Conservation (phyloP, 805 yeast genomes). For the Pichia insulana region DNA sequence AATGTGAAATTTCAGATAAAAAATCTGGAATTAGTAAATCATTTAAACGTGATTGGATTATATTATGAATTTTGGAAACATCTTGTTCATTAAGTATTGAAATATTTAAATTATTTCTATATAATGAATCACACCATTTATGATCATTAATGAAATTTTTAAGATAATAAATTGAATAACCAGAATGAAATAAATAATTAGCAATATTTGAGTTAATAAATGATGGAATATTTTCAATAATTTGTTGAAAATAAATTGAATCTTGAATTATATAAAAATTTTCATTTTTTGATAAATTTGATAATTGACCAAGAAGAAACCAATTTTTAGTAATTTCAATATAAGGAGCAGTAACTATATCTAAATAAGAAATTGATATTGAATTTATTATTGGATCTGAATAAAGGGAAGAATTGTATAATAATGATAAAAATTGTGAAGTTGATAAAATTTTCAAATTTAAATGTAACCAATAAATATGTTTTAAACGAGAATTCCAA, state of each 20-base stretch:
- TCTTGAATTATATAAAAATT: slow-evolving; percentile 48
- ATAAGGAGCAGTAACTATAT: slow-evolving; percentile 48
- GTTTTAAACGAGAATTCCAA: slow-evolving; percentile 48
- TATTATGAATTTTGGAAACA: slow-evolving; percentile 24
- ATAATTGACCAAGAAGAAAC: slow-evolving; percentile 60
- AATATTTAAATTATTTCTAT: slow-evolving; percentile 16
- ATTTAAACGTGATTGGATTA: slow-evolving; percentile 40
- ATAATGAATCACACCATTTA: slow-evolving; percentile 6
- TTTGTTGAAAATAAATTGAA: neutral
- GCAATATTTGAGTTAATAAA: slow-evolving; percentile 36
- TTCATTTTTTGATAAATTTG: slow-evolving; percentile 34
- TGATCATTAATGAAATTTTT: slow-evolving; percentile 7
- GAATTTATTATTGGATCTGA: slow-evolving; percentile 53
- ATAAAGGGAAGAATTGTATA: slow-evolving; percentile 42
- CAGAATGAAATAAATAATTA: slow-evolving; percentile 51
- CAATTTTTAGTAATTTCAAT: slow-evolving; percentile 52
- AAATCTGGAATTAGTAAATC: slow-evolving; percentile 40
- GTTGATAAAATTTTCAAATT: slow-evolving; percentile 30
- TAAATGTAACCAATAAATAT: slow-evolving; percentile 38
- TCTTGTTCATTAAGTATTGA: slow-evolving; percentile 11
- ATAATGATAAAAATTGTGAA: slow-evolving; percentile 44
- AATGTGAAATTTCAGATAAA: slow-evolving; percentile 45
- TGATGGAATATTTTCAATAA: slow-evolving; percentile 34
- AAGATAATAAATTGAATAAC: slow-evolving; percentile 51
- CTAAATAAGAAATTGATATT: slow-evolving; percentile 37